A percentile compares a stretch with the other conserved stretches of the same genome.
Conservation (phyloP, 169 alveolate genomes). For the Cryptosporidium sp. region DNA sequence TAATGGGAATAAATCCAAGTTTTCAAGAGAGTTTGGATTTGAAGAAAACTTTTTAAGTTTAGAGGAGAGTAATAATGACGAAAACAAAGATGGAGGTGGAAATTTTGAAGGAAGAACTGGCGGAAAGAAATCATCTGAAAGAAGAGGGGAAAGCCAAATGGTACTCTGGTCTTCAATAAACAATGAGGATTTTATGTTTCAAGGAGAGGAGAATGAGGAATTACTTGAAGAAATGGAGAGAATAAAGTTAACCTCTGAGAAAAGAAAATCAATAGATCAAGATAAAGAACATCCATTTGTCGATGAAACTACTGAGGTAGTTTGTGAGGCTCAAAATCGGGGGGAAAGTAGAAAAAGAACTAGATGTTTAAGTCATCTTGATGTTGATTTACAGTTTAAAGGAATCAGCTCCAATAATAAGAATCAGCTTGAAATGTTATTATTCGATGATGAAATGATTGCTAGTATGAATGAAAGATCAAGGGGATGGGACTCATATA, state of each 20-base stretch:
- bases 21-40: background rate
- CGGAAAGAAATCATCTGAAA: background rate
- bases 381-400: slow-evolving; percentile 20
- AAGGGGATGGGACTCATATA: slow-evolving; percentile 44
- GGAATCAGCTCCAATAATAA: background rate
- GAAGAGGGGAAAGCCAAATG: background rate
- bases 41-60: background rate
- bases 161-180: slow-evolving; percentile 26
- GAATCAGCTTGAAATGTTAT: background rate
- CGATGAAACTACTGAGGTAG: background rate
- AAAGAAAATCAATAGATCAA: background rate
- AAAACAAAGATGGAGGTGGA: background rate
- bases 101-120: background rate
- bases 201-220: slow-evolving; percentile 15
- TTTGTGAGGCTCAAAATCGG: background rate
- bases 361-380: slow-evolving; percentile 41
- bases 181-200: slow-evolving; percentile 47
- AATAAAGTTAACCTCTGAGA: background rate
- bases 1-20: background rate
- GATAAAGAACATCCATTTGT: too few relatives aligned
- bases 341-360: slow-evolving; percentile 24
- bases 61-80: background rate
- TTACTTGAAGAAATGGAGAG: slow-evolving; percentile 3
- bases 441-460: background rate
- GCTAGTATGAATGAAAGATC: background rate